Percentiles rank a stretch among this genome's conserved stretches.
Evolutionary conservation across 1,284 basidiomycete genomes (phyloP).

Genomic region (Trametes pubescens): DNA sequence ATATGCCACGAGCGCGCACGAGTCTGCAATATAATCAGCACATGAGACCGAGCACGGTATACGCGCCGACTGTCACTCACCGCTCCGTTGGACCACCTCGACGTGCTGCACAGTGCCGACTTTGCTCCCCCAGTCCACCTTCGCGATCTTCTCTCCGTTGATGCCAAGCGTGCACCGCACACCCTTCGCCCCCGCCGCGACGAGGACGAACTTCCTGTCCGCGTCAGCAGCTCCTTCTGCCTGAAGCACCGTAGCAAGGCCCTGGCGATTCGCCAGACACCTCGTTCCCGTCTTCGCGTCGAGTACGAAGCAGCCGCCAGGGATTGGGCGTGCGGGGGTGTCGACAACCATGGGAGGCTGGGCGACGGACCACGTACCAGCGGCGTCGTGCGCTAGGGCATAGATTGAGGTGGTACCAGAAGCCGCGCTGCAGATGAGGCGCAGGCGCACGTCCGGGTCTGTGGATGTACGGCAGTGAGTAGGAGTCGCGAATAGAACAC

Average conservation of each 20-base stretch:
- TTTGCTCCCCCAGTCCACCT: constrained; percentile 64
- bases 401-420: constrained; percentile 71
- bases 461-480: not conserved
- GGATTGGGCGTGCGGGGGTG: constrained; percentile 58
- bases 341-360: constrained; percentile 51
- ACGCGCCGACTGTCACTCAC: constrained; percentile 43
- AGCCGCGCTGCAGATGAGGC: constrained; percentile 66
- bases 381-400: constrained; percentile 54
- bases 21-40: constrained; percentile 48
- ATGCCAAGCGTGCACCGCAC: constrained; percentile 62
- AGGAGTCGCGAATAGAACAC: not conserved
- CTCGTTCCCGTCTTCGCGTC: constrained; percentile 63
- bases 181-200: constrained; percentile 66
- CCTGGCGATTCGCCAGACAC: constrained; percentile 54
- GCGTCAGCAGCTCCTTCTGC: constrained; percentile 26
- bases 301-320: constrained; percentile 65
- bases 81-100: constrained; percentile 62
- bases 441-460: constrained; percentile 64
- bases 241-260: constrained; percentile 48
- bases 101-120: constrained; percentile 55
- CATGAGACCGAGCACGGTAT: no score
- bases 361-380: constrained; percentile 57
- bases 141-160: constrained; percentile 65
- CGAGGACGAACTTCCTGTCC: constrained; percentile 52
- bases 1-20: constrained; percentile 68